Evolutionary conservation across 2,329 filamentous ascomycete species (phyloP), one percentile per base, ranked within the genome.

Genomic region (Fusarium sp.): DNA sequence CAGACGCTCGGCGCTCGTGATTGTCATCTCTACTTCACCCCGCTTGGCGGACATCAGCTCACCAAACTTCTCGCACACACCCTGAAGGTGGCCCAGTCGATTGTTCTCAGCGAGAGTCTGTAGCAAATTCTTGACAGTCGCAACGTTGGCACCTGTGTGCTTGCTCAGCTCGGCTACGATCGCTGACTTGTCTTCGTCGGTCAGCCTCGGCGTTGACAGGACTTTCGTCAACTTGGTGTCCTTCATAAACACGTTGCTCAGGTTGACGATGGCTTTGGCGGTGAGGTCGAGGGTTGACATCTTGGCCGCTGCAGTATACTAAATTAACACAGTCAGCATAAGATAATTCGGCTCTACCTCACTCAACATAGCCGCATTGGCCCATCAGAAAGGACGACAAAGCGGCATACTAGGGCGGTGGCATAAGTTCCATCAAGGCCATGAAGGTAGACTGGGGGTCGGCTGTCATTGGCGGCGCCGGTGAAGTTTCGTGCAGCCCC

Each of bases 91-190:
- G 72, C 91, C 90, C 75, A 99, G 87, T 75, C 96, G 90, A 90
- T 99, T 99, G 90, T 99, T 97, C 86, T 96, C 93, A 74, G 96
- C 94, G 62, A 99, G 88, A 62, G 95, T 92, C 61, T 86, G 80
- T 76, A 99, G 89, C 87, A 99, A 94, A 89, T 98, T 97, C 90
- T 96, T 94, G 82, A 98, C 85, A 70, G 94, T 93, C 79, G 92
- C 90, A 80, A 92, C 93, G 81, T 91, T 87, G 74, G 84, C 83
- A 75, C 91, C 92, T 71, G 91, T 85, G 79, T 91, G 88, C 89
- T 97, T 97, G 83, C 92, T 87, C 75, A 99, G 90, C 88, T 98
- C 95, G 77, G 88, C 84, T 68, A 98, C 84, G 79, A 99, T 94
- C 82, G 91, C 86, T 76, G 88, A 84, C 90, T 98, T 98, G 88